Evolutionary conservation across 257 asterid species (phyloP).

Genomic region (Echium plantagineum): DNA sequence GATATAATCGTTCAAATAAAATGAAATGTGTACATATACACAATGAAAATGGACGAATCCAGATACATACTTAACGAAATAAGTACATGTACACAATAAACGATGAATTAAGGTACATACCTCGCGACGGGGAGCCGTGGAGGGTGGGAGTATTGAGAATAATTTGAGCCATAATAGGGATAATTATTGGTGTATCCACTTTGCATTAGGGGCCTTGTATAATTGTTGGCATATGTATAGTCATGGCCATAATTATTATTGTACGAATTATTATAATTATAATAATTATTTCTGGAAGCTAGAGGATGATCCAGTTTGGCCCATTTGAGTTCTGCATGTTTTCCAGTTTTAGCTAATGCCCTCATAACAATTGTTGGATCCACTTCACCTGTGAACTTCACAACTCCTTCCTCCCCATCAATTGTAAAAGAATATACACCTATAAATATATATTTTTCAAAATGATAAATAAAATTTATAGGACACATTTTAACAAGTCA

Average conservation of each 20-base stretch:
- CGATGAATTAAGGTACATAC: slow-evolving; percentile 2
- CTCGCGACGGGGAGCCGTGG: slow-evolving; percentile 9
- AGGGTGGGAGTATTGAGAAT: neutral
- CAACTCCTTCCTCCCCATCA: slow-evolving; percentile 18
- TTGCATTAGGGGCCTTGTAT: neutral
- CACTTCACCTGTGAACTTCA: slow-evolving; percentile 28
- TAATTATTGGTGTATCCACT: neutral
- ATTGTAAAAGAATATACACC: slow-evolving; percentile 29
- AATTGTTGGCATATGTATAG: neutral
- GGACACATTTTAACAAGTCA: no score
- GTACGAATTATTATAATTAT: neutral
- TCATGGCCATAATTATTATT: neutral
- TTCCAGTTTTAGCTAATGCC: slow-evolving; percentile 29
- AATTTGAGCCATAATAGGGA: neutral
- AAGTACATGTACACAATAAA: no score
- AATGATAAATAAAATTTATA: no score
- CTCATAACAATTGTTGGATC: slow-evolving; percentile 30
- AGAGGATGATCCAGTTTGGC: slow-evolving; percentile 32
- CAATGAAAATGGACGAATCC: no score
- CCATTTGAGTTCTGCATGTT: slow-evolving; percentile 27
- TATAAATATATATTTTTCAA: neutral
- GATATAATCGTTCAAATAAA: no score
- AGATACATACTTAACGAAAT: no score
- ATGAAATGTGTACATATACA: no score
- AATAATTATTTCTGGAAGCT: slow-evolving; percentile 1